phyloP scores from a whole-genome alignment of 805 yeast species.

The Naumovozyma baii region DNA sequence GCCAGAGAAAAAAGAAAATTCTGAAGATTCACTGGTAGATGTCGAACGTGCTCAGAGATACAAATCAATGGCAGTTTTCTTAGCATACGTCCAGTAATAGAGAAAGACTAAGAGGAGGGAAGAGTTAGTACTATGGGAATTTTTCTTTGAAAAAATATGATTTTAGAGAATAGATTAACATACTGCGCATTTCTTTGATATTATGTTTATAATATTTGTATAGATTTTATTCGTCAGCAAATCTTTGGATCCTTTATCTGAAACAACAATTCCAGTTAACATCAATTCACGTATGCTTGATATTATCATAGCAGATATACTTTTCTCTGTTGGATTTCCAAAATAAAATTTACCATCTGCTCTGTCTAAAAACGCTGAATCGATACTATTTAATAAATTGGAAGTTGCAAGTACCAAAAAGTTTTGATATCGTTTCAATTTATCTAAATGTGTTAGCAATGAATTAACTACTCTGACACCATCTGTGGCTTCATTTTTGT shows the following conservation, averaged over 20 bases:
- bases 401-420: slow-evolving; percentile 35
- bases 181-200: slow-evolving; percentile 22
- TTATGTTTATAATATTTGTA: slow-evolving; percentile 6
- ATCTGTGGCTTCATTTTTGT: slow-evolving; percentile 35
- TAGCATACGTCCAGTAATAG: slow-evolving; percentile 25
- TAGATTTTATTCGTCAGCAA: slow-evolving; percentile 5
- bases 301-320: slow-evolving; percentile 25
- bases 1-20: slow-evolving; percentile 22
- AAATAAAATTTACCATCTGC: slow-evolving; percentile 32
- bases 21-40: slow-evolving; percentile 19
- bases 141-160: neutral
- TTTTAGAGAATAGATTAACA: too few relatives aligned
- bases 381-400: slow-evolving; percentile 32
- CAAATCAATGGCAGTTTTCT: slow-evolving; percentile 24
- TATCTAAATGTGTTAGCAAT: slow-evolving; percentile 35
- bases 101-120: neutral
- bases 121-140: slow-evolving; percentile 7
- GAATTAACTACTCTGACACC: slow-evolving; percentile 38
- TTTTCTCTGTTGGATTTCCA: slow-evolving; percentile 28
- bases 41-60: slow-evolving; percentile 21
- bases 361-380: slow-evolving; percentile 38
- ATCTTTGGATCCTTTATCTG: slow-evolving; percentile 1
- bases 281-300: slow-evolving; percentile 24
- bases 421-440: slow-evolving; percentile 30
- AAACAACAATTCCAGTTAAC: slow-evolving; percentile 7